Evolutionary conservation across 805 yeast species (phyloP).

Genomic region (Myxozyma kluyveri): DNA sequence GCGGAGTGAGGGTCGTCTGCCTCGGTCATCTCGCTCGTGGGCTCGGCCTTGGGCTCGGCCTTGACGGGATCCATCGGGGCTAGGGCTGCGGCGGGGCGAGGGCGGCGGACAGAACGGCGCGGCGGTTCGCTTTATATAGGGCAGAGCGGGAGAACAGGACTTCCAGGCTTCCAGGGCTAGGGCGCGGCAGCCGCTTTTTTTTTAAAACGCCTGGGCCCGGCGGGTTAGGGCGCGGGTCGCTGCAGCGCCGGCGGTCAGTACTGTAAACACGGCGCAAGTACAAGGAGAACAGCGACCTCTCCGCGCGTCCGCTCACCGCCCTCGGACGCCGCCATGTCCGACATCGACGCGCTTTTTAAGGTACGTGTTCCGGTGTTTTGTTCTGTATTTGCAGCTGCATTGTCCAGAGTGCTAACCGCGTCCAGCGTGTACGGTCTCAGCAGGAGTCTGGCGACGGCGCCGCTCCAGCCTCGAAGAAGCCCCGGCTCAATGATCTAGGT

Average conservation of each 20-base stretch:
- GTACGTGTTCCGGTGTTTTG: conserved; percentile 2
- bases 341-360: conserved; percentile 20
- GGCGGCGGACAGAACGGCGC: not conserved
- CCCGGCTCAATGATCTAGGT: conserved; percentile 16
- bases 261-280: too few species aligned
- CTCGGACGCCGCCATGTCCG: too few species aligned
- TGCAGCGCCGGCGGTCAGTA: too few species aligned
- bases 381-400: not conserved
- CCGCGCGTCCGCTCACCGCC: not conserved
- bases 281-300: too few species aligned
- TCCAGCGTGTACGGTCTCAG: not conserved
- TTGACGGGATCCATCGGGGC: not conserved
- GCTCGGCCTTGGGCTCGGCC: not conserved
- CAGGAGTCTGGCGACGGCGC: not conserved
- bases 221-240: too few species aligned
- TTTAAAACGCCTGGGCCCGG: too few species aligned
- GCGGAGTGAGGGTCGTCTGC: conserved; percentile 3
- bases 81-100: not conserved
- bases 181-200: too few species aligned
- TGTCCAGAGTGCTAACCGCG: not conserved
- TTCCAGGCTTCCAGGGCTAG: too few species aligned
- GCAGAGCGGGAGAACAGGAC: too few species aligned
- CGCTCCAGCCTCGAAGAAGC: conserved; percentile 12
- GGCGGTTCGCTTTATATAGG: not conserved
- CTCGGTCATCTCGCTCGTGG: not conserved